phyloP scores from a whole-genome alignment of 129 eudicot genomes.

The Tagetes erecta region DNA sequence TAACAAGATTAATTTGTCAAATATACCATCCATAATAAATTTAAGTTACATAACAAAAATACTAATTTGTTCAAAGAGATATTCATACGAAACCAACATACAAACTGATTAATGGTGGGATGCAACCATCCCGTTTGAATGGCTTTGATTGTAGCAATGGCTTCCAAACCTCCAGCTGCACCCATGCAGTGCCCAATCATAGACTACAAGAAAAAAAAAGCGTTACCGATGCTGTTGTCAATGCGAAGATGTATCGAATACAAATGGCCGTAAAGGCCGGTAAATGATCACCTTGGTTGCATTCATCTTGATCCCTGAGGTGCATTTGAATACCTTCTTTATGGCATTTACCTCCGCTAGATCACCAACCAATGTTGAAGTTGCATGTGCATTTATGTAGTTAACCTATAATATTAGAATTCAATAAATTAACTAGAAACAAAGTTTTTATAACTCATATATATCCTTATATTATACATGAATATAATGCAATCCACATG shows the following conservation, averaged over 20 bases:
- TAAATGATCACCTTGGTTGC: constrained; percentile 65
- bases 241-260: neutral
- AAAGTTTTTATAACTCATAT: too few species aligned
- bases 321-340: constrained; percentile 89
- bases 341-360: constrained; percentile 84
- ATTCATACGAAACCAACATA: constrained; percentile 26
- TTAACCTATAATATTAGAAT: constrained; percentile 60
- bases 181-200: constrained; percentile 99
- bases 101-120: constrained; percentile 93
- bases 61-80: neutral
- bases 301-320: constrained; percentile 78
- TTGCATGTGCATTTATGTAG: constrained; percentile 95
- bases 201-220: constrained; percentile 46
- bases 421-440: too few species aligned
- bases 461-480: too few species aligned
- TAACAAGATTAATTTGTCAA: neutral
- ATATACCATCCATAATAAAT: neutral
- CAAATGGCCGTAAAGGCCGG: neutral
- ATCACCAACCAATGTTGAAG: constrained; percentile 89
- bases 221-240: neutral
- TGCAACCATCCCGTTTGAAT: constrained; percentile 92
- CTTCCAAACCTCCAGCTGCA: constrained; percentile 98
- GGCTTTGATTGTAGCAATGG: constrained; percentile 88
- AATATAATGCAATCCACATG: too few species aligned
- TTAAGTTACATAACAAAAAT: neutral